Conservation (phyloP, 169 alveolate genomes). For the Plasmodium billcollinsi region DNA sequence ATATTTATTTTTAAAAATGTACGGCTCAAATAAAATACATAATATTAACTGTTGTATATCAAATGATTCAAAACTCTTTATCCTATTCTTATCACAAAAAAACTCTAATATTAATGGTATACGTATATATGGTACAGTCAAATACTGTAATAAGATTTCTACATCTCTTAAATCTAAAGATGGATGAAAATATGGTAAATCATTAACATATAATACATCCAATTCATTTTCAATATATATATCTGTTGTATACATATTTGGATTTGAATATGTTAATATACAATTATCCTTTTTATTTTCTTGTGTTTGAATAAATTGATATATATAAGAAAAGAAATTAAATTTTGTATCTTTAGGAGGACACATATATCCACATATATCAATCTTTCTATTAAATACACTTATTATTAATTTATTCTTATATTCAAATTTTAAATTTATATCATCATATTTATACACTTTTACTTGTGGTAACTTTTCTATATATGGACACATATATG, state of each 20-base stretch:
- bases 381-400: constrained; percentile 60
- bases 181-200: constrained; percentile 84
- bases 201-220: constrained; percentile 86
- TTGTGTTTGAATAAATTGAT: constrained; percentile 61
- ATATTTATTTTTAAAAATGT: constrained; percentile 83
- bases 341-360: constrained; percentile 78
- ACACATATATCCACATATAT: constrained; percentile 72
- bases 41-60: constrained; percentile 88
- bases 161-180: constrained; percentile 85
- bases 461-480: constrained; percentile 68
- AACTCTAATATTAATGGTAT: constrained; percentile 89
- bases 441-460: constrained; percentile 64
- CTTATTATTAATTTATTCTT: constrained; percentile 59
- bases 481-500: constrained; percentile 77
- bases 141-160: constrained; percentile 88
- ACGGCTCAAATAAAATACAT: constrained; percentile 88
- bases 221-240: constrained; percentile 83
- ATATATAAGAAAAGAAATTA: constrained; percentile 78
- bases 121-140: constrained; percentile 89
- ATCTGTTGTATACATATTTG: constrained; percentile 62
- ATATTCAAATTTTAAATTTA: constrained; percentile 46
- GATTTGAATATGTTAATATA: constrained; percentile 68
- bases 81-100: constrained; percentile 85
- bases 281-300: constrained; percentile 53
- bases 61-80: constrained; percentile 80